Percentiles rank a stretch among this genome's conserved stretches.
Evolutionary conservation across 1,139 yeast species (phyloP).

Genomic region (Debaryomyces udenii): DNA sequence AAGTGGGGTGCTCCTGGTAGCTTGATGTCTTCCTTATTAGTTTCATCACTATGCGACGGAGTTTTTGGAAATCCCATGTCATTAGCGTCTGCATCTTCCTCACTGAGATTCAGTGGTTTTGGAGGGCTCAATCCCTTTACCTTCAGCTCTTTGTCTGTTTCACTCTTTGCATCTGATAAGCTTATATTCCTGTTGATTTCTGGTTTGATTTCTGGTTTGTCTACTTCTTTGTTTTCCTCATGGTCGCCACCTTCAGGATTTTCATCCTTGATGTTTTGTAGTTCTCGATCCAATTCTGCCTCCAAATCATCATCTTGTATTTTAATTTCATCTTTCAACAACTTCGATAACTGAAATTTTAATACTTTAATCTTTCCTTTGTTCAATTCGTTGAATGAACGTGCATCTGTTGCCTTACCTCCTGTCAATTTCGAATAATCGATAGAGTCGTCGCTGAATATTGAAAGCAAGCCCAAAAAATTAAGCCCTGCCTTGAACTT

Average conservation of each 20-base stretch:
- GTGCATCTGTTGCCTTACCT: constrained; percentile 30
- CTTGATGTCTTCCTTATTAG: constrained; percentile 8
- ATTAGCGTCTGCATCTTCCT: constrained; percentile 11
- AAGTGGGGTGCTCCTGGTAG: constrained; percentile 39
- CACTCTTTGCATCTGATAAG: background rate
- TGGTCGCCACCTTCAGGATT: constrained; percentile 8
- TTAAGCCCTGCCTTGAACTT: constrained; percentile 43
- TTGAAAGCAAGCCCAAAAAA: constrained; percentile 34
- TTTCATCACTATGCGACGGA: constrained; percentile 1
- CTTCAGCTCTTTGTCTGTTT: constrained; percentile 1
- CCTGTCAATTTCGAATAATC: constrained; percentile 38
- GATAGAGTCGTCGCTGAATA: constrained; percentile 34
- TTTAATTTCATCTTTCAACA: constrained; percentile 43
- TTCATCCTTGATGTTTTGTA: constrained; percentile 18
- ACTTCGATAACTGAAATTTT: constrained; percentile 43
- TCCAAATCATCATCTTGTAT: constrained; percentile 30
- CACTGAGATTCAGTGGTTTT: constrained; percentile 16
- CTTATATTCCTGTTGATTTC: background rate
- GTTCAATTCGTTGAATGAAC: constrained; percentile 31
- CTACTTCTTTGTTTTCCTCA: constrained; percentile 1
- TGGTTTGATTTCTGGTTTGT: background rate
- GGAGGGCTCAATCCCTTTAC: constrained; percentile 11
- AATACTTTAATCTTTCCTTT: constrained; percentile 40
- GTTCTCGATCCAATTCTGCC: constrained; percentile 31
- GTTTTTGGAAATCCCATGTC: constrained; percentile 14